These are phyloP conservation scores for Pestalotiopsis sp. DNA, from an alignment of 2,329 filamentous ascomycete genomes.

Conservation along the genomic window DNA sequence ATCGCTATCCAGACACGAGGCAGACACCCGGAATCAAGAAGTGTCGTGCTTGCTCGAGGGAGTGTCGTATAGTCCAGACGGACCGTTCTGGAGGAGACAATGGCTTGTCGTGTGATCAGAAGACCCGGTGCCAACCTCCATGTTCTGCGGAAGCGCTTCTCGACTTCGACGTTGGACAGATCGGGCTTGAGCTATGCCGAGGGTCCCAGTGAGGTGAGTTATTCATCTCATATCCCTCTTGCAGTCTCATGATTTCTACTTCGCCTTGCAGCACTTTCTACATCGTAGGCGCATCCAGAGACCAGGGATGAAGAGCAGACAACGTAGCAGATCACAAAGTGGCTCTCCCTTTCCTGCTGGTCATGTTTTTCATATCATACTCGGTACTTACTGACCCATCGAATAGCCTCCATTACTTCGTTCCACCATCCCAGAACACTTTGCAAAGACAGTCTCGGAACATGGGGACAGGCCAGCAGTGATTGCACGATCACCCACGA, in stretches of 20 bases:
- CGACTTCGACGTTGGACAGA: conserved; percentile 23
- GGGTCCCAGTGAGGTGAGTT: conserved; percentile 34
- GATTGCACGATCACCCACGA: conserved; percentile 48
- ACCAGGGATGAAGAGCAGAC: not conserved
- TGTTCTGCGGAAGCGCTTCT: conserved; percentile 18
- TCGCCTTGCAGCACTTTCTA: not conserved
- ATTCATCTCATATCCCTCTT: conserved; percentile 21
- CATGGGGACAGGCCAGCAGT: conserved; percentile 67
- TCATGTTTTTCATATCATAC: not conserved
- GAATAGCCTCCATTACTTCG: conserved; percentile 65
- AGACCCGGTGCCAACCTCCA: too few relatives aligned
- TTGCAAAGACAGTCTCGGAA: conserved; percentile 62
- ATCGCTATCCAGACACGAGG: not conserved
- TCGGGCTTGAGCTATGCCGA: conserved; percentile 26
- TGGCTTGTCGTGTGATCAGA: not conserved
- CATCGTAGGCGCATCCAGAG: not conserved
- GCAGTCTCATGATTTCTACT: not conserved
- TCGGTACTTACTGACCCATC: not conserved
- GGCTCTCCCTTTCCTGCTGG: not conserved
- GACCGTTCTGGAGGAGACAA: not conserved
- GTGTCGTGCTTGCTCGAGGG: too few relatives aligned
- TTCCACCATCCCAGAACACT: conserved; percentile 73
- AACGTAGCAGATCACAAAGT: too few relatives aligned
- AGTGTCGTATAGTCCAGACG: not conserved
- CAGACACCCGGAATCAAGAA: too few relatives aligned